phyloP scores from a whole-genome alignment of 2,329 filamentous ascomycete species.

The Pseudogymnoascus sp. region DNA sequence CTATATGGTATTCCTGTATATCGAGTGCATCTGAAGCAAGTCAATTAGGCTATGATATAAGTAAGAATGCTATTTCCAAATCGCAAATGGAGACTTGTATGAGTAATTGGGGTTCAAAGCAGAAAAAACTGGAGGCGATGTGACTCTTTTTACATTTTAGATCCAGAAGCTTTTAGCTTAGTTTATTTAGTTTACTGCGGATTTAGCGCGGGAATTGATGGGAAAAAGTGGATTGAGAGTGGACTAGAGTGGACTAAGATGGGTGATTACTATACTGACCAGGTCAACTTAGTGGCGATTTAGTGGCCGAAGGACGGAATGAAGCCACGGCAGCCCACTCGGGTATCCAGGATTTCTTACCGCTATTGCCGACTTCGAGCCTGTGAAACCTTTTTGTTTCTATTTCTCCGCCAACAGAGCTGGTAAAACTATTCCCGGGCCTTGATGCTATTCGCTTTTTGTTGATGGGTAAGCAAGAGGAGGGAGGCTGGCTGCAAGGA shows the following conservation, averaged over 20 bases:
- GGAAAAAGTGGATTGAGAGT: background rate
- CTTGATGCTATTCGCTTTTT: background rate
- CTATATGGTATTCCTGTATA: background rate
- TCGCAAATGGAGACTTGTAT: background rate
- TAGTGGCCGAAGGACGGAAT: background rate
- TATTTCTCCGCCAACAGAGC: background rate
- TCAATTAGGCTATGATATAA: background rate
- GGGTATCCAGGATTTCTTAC: background rate
- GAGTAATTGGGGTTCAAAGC: background rate
- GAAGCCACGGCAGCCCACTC: background rate
- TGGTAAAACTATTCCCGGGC: background rate
- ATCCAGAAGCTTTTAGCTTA: background rate
- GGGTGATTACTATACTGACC: background rate
- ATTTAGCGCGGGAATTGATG: background rate
- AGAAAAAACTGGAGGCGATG: background rate
- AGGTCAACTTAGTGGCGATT: background rate
- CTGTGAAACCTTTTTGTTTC: background rate
- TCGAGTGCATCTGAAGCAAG: background rate
- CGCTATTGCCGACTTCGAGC: background rate
- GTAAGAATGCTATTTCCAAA: constrained; percentile 3
- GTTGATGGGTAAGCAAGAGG: background rate
- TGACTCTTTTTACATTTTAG: constrained; percentile 6
- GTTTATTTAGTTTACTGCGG: background rate
- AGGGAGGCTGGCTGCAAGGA: background rate
- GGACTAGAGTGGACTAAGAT: background rate